Evolutionary conservation across 371 early-diverging fungal genomes (phyloP).

Genomic region (Thermomucor indicae-seudaticae): DNA sequence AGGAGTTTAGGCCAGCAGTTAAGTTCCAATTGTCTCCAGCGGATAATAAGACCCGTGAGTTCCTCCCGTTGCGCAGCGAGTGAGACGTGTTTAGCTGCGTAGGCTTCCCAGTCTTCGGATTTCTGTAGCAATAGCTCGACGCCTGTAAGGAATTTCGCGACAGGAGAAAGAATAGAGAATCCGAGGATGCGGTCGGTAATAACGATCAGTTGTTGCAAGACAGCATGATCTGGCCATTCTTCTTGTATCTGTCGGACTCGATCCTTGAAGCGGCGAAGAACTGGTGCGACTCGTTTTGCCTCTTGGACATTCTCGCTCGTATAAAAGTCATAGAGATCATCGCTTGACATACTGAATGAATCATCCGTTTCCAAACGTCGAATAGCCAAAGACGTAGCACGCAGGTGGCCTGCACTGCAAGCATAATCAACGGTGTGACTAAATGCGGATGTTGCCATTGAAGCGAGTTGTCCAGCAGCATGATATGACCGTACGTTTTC

Average conservation of each 20-base stretch:
- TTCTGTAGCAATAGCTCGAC: constrained; percentile 83
- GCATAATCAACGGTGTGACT: constrained; percentile 16
- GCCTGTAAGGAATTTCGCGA: constrained; percentile 89
- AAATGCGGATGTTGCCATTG: constrained; percentile 32
- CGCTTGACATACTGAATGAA: constrained; percentile 33
- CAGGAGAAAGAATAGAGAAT: constrained; percentile 80
- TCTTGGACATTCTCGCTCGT: constrained; percentile 75
- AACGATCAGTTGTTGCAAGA: constrained; percentile 68
- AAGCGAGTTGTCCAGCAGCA: constrained; percentile 31
- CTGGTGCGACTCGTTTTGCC: constrained; percentile 60
- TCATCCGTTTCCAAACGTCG: constrained; percentile 34
- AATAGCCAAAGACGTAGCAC: constrained; percentile 22
- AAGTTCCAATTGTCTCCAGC: constrained; percentile 92
- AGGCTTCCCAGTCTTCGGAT: constrained; percentile 93
- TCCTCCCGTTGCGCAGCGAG: constrained; percentile 69
- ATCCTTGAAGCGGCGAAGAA: constrained; percentile 61
- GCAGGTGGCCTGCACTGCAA: constrained; percentile 35
- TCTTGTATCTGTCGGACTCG: constrained; percentile 45
- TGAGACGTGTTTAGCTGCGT: constrained; percentile 82
- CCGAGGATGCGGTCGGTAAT: constrained; percentile 68
- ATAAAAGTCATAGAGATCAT: constrained; percentile 84
- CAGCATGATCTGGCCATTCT: constrained; percentile 92
- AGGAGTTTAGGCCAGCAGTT: constrained; percentile 88
- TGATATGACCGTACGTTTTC: constrained; percentile 30
- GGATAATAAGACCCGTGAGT: constrained; percentile 71